Conservation (phyloP, 2,329 filamentous ascomycete species). For the Lasiodiplodia hormozganensis region DNA sequence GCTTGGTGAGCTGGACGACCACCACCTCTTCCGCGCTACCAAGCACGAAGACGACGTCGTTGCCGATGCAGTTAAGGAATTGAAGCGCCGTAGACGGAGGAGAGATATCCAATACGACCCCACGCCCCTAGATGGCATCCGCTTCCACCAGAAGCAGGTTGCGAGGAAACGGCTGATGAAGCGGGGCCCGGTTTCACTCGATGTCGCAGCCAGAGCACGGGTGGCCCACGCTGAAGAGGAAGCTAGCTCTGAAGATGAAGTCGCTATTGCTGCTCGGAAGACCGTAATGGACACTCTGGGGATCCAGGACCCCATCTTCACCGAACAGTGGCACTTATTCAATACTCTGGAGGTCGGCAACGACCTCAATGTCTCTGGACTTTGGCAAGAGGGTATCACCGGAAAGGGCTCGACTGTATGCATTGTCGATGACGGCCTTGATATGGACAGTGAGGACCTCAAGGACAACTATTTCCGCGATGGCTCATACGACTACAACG, state of each 20-base stretch:
- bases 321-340: slow-evolving; percentile 93
- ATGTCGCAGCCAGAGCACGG: background rate
- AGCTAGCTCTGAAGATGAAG: background rate
- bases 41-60: slow-evolving; percentile 63
- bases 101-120: slow-evolving; percentile 55
- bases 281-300: slow-evolving; percentile 68
- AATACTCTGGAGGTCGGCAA: slow-evolving; percentile 83
- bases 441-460: slow-evolving; percentile 93
- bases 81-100: slow-evolving; percentile 67
- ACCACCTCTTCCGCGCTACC: slow-evolving; percentile 83
- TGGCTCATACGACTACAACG: slow-evolving; percentile 97
- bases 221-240: background rate
- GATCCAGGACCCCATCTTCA: slow-evolving; percentile 90
- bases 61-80: slow-evolving; percentile 57
- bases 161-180: slow-evolving; percentile 68
- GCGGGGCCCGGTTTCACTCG: slow-evolving; percentile 42
- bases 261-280: slow-evolving; percentile 51
- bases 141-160: slow-evolving; percentile 80
- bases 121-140: slow-evolving; percentile 74
- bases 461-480: slow-evolving; percentile 92
- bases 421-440: slow-evolving; percentile 94
- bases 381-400: slow-evolving; percentile 91
- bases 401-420: slow-evolving; percentile 88
- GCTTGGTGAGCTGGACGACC: slow-evolving; percentile 77
- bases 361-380: slow-evolving; percentile 93